phyloP scores from a whole-genome alignment of 371 early-diverging fungal genomes.

The Synchytrium microbalum region DNA sequence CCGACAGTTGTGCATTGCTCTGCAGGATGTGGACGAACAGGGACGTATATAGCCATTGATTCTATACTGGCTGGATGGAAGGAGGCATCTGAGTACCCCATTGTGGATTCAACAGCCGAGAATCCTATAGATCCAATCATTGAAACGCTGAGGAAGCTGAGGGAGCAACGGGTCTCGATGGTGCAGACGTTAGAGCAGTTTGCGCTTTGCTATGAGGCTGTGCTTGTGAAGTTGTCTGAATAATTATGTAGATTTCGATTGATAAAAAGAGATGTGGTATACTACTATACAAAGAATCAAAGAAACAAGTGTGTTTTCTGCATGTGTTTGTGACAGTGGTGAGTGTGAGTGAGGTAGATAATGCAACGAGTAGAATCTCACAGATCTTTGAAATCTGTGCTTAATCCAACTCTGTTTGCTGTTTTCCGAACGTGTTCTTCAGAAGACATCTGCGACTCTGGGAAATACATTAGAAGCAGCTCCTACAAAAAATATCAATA shows the following conservation, averaged over 20 bases:
- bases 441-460: not conserved
- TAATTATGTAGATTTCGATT: too few species aligned
- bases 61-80: constrained; percentile 35
- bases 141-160: constrained; percentile 55
- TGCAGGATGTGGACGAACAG: constrained; percentile 97
- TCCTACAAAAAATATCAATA: too few species aligned
- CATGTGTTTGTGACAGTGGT: too few species aligned
- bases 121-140: constrained; percentile 52
- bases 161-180: constrained; percentile 75
- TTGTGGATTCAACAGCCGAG: constrained; percentile 14
- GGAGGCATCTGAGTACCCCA: constrained; percentile 4
- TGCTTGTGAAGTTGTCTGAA: not conserved
- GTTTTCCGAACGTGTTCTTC: not conserved
- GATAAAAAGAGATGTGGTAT: too few species aligned
- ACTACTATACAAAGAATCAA: too few species aligned
- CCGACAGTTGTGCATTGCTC: constrained; percentile 91
- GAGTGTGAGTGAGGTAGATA: too few species aligned
- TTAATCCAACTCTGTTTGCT: not conserved
- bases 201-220: constrained; percentile 50
- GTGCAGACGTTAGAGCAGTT: constrained; percentile 83
- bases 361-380: too few species aligned
- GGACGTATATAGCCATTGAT: constrained; percentile 84
- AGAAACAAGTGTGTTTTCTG: too few species aligned
- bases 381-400: too few species aligned
- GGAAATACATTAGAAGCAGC: not conserved